phyloP scores from a whole-genome alignment of 306 rosid species.

The Cicer chorassanicum region DNA sequence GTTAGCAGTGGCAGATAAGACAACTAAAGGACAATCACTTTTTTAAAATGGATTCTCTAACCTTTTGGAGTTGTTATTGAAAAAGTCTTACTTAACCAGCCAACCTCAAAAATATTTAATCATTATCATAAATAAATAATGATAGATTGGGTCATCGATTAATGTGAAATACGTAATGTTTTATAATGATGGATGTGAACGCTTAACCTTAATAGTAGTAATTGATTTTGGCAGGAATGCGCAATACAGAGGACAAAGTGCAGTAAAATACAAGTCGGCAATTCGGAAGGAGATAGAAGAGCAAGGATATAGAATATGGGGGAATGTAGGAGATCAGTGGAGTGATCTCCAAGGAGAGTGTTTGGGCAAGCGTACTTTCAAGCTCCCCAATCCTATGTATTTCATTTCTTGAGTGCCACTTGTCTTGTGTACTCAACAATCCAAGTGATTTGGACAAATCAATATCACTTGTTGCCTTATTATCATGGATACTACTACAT shows the following conservation, averaged over 20 bases:
- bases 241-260: conserved; percentile 61
- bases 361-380: conserved; percentile 73
- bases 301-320: conserved; percentile 85
- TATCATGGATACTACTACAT: too few relatives aligned
- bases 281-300: conserved; percentile 61
- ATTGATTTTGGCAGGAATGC: conserved; percentile 47
- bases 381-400: conserved; percentile 95
- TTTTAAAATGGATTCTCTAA: not conserved
- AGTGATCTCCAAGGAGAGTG: conserved; percentile 79
- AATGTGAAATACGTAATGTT: too few relatives aligned
- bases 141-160: too few relatives aligned
- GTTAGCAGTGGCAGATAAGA: not conserved
- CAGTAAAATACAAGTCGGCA: conserved; percentile 65
- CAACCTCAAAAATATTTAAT: not conserved
- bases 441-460: too few relatives aligned
- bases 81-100: conserved; percentile 18
- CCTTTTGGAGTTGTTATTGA: conserved; percentile 6
- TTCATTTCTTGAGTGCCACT: conserved; percentile 51
- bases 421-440: too few relatives aligned
- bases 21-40: conserved; percentile 38
- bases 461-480: too few relatives aligned
- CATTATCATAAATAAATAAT: too few relatives aligned
- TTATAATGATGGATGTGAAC: too few relatives aligned
- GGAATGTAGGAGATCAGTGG: conserved; percentile 97
- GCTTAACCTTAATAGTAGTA: not conserved